Evolutionary conservation across 2,329 filamentous ascomycete species (phyloP).

Genomic region (Monilinia fructigena): DNA sequence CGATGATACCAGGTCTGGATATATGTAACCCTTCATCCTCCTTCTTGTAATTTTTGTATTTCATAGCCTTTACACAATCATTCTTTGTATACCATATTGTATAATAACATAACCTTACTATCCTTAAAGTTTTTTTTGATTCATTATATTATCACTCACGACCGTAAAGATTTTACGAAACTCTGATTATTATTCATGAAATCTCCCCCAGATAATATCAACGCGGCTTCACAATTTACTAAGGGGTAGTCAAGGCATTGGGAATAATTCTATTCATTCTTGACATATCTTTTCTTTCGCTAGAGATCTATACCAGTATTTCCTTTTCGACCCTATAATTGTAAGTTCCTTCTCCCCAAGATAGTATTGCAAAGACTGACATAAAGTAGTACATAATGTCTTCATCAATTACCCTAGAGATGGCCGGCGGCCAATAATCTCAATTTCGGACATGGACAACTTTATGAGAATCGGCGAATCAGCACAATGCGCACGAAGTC

Average conservation of each 20-base stretch:
- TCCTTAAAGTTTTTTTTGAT: slow-evolving; percentile 6
- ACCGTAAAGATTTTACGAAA: neutral
- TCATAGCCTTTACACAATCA: neutral
- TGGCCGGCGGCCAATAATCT: slow-evolving; percentile 20
- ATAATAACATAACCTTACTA: slow-evolving; percentile 8
- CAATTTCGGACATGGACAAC: slow-evolving; percentile 21
- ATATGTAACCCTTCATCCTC: slow-evolving; percentile 10
- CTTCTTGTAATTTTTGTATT: neutral
- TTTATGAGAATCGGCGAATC: slow-evolving; percentile 22
- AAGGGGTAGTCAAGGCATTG: neutral
- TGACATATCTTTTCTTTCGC: neutral
- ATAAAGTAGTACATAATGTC: slow-evolving; percentile 1
- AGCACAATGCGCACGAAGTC: slow-evolving; percentile 13
- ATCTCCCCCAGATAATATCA: neutral
- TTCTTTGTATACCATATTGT: slow-evolving; percentile 11
- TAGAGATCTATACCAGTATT: neutral
- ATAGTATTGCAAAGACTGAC: neutral
- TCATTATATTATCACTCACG: slow-evolving; percentile 1
- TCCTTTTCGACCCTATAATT: neutral
- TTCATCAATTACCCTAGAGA: neutral
- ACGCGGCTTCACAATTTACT: neutral
- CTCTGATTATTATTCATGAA: neutral
- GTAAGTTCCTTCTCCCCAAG: neutral
- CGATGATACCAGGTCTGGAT: slow-evolving; percentile 1
- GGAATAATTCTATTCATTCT: neutral